Evolutionary conservation across 768 basidiomycete species (phyloP).

Genomic region (Floccularia luteovirens): DNA sequence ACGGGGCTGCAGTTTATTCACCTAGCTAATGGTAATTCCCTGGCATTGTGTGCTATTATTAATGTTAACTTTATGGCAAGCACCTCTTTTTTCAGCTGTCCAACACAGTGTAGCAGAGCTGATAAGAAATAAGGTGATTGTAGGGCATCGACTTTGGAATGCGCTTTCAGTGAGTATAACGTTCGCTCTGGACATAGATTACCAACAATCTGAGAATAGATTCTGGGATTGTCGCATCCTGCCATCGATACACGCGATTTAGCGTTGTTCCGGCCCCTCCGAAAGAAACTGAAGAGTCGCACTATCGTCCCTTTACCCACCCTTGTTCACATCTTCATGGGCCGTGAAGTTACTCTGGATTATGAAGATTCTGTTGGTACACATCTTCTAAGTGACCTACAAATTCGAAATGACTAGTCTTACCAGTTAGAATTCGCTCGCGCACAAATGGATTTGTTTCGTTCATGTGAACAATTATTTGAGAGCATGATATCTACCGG

Average conservation of each 20-base stretch:
- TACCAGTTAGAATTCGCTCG: slow-evolving; percentile 41
- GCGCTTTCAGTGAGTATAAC: slow-evolving; percentile 37
- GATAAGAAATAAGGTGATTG: slow-evolving; percentile 38
- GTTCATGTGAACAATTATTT: slow-evolving; percentile 40
- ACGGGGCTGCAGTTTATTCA: slow-evolving; percentile 36
- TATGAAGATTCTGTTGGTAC: slow-evolving; percentile 40
- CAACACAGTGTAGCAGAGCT: slow-evolving; percentile 33
- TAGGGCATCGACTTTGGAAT: slow-evolving; percentile 51
- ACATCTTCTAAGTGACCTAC: slow-evolving; percentile 4
- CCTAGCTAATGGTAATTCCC: slow-evolving; percentile 31
- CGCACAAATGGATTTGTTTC: slow-evolving; percentile 44
- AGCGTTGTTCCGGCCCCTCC: slow-evolving; percentile 43
- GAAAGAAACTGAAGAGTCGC: slow-evolving; percentile 29
- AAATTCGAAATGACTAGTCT: not conserved
- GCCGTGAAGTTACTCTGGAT: slow-evolving; percentile 29
- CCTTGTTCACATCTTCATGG: slow-evolving; percentile 39
- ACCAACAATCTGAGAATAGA: slow-evolving; percentile 18
- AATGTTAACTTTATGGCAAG: slow-evolving; percentile 16
- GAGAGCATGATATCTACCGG: slow-evolving; percentile 34
- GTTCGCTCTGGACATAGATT: not conserved
- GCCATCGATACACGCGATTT: slow-evolving; percentile 47
- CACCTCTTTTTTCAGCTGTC: slow-evolving; percentile 40
- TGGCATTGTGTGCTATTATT: not conserved
- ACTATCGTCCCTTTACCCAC: slow-evolving; percentile 27
- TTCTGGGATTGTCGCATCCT: slow-evolving; percentile 43